Evolutionary conservation across 2,329 filamentous ascomycete species (phyloP).

Genomic region (Onygenales sp.): DNA sequence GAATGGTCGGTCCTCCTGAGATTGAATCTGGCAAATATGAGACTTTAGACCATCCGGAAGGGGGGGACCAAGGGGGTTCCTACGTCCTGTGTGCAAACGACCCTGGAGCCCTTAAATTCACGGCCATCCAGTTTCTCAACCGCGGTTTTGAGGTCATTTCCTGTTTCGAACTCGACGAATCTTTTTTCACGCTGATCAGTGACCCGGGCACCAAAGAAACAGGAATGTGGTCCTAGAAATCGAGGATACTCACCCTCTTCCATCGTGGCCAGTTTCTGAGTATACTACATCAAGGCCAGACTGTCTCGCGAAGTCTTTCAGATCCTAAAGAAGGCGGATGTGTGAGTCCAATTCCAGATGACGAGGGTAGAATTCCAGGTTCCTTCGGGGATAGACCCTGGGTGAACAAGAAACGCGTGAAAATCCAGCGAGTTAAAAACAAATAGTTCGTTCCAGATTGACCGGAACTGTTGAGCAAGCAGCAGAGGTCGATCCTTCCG

Average conservation of each 20-base stretch:
- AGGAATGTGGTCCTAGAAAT: background rate
- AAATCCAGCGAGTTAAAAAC: conserved; percentile 9
- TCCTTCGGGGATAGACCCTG: background rate
- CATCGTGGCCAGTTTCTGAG: conserved; percentile 85
- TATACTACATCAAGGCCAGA: conserved; percentile 97
- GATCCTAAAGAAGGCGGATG: conserved; percentile 75
- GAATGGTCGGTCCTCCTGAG: conserved; percentile 56
- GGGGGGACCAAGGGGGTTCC: conserved; percentile 21
- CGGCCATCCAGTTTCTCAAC: conserved; percentile 89
- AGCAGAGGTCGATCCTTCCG: background rate
- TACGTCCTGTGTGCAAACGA: conserved; percentile 84
- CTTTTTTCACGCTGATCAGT: conserved; percentile 36
- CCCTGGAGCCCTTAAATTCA: conserved; percentile 84
- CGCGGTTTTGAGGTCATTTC: conserved; percentile 76
- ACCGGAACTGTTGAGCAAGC: background rate
- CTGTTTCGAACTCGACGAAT: conserved; percentile 96
- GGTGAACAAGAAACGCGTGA: background rate
- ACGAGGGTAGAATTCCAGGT: conserved; percentile 4
- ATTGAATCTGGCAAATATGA: conserved; percentile 52
- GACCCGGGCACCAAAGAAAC: background rate
- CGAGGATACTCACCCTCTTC: conserved; percentile 64
- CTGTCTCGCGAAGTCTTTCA: conserved; percentile 98
- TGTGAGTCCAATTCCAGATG: conserved; percentile 63
- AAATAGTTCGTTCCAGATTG: conserved; percentile 6
- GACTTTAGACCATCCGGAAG: conserved; percentile 10